These are phyloP conservation scores for Lactifluus subvellereus DNA, from an alignment of 768 basidiomycete genomes.

Conservation along the genomic window DNA sequence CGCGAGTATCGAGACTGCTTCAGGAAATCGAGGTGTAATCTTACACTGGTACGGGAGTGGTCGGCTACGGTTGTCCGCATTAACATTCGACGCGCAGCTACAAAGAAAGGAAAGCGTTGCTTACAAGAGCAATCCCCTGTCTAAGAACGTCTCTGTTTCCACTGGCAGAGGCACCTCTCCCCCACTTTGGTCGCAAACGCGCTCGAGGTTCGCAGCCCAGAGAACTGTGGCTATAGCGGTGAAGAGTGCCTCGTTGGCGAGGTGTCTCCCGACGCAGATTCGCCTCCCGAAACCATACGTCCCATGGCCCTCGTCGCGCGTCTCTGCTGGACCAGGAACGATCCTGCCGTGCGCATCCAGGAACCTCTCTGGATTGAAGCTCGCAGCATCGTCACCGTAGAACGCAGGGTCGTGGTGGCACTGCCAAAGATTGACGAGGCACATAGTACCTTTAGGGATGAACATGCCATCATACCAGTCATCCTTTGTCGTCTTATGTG, in stretches of 20 bases:
- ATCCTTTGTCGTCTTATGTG: constrained; percentile 23
- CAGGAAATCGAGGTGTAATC: constrained; percentile 7
- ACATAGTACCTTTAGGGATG: constrained; percentile 34
- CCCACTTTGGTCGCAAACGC: constrained; percentile 6
- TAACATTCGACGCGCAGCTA: neutral
- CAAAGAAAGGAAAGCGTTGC: neutral
- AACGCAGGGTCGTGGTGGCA: neutral
- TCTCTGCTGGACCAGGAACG: constrained; percentile 1
- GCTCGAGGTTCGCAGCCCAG: constrained; percentile 14
- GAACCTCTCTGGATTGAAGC: constrained; percentile 24
- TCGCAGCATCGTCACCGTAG: constrained; percentile 19
- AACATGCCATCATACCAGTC: constrained; percentile 22
- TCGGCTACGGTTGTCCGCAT: neutral
- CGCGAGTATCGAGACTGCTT: neutral
- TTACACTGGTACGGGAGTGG: constrained; percentile 1
- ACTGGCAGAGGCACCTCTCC: constrained; percentile 7
- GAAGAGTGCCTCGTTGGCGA: constrained; percentile 23
- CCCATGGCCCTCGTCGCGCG: constrained; percentile 16
- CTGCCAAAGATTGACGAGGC: constrained; percentile 28
- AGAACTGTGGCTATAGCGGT: constrained; percentile 7
- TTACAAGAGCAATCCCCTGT: constrained; percentile 19
- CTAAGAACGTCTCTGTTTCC: neutral
- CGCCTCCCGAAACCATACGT: neutral
- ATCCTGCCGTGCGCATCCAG: constrained; percentile 11
- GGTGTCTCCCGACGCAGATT: constrained; percentile 22